Percentiles rank a stretch among this genome's conserved stretches.
Conservation (phyloP, 768 basidiomycete species). For the Amanita exitialis region DNA sequence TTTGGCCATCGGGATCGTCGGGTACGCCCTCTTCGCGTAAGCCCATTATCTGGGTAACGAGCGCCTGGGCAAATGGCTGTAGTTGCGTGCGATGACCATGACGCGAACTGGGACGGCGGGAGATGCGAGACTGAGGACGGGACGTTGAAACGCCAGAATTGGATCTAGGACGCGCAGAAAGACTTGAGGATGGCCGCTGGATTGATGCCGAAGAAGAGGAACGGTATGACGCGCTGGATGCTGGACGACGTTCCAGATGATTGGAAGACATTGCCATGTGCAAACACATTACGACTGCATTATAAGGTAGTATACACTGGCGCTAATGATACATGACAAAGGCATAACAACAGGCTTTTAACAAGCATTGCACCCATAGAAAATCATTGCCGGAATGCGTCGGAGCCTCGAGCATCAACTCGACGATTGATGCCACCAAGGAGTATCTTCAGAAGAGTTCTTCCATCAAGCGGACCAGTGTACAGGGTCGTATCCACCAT, state of each 20-base stretch:
- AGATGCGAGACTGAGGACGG: constrained; percentile 37
- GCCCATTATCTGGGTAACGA: constrained; percentile 46
- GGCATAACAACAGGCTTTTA: background rate
- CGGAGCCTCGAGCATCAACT: constrained; percentile 10
- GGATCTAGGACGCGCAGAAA: constrained; percentile 24
- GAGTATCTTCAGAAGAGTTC: constrained; percentile 49
- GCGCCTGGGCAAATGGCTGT: constrained; percentile 39
- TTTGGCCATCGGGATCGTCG: constrained; percentile 23
- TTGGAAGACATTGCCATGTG: background rate
- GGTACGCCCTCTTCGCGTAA: constrained; percentile 32
- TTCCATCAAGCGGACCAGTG: constrained; percentile 29
- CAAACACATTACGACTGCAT: background rate
- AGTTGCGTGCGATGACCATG: constrained; percentile 34
- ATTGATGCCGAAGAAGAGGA: constrained; percentile 33
- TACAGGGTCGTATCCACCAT: constrained; percentile 66
- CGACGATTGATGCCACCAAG: constrained; percentile 56
- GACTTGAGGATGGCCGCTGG: constrained; percentile 23
- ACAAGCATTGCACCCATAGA: too few relatives aligned
- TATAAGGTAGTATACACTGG: background rate
- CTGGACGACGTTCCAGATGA: constrained; percentile 10
- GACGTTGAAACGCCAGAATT: constrained; percentile 17
- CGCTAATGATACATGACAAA: background rate
- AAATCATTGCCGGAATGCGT: background rate
- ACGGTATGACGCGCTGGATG: constrained; percentile 37
- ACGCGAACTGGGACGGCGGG: constrained; percentile 12